Evolutionary conservation across 2,329 filamentous ascomycete genomes (phyloP).

Genomic region (Calonectria pauciramosa): DNA sequence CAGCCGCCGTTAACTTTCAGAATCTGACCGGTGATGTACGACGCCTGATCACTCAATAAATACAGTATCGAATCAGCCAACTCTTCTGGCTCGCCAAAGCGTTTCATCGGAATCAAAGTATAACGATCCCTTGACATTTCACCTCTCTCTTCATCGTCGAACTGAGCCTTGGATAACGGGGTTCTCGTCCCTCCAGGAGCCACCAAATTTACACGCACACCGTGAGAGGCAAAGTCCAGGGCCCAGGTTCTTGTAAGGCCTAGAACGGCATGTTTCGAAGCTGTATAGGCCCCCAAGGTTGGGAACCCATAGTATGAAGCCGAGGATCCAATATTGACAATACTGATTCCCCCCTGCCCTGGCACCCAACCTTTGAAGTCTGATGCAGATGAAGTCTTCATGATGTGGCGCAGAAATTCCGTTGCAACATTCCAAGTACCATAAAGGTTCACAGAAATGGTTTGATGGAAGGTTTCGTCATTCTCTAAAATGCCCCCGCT

Average conservation of each 20-base stretch:
- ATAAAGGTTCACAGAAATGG: conserved; percentile 1
- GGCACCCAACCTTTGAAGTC: neutral
- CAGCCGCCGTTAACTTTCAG: conserved; percentile 12
- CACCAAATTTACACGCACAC: conserved; percentile 7
- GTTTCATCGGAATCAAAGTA: conserved; percentile 1
- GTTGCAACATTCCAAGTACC: conserved; percentile 9
- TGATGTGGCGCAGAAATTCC: neutral
- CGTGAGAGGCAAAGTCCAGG: neutral
- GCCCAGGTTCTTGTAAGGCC: conserved; percentile 12
- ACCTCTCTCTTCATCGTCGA: neutral
- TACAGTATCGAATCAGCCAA: neutral
- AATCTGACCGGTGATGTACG: neutral
- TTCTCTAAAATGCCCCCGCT: neutral
- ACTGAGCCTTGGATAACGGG: neutral
- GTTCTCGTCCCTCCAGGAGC: neutral
- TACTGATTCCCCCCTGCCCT: neutral
- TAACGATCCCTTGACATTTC: neutral
- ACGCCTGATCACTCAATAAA: neutral
- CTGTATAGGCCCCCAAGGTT: neutral
- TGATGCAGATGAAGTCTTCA: neutral
- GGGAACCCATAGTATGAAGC: neutral
- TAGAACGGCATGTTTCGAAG: conserved; percentile 10
- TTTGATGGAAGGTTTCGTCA: neutral
- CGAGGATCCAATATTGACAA: conserved; percentile 6
- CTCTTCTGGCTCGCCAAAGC: neutral